Conservation (phyloP, 441 rosid genomes). For the Erodium moschatum region DNA sequence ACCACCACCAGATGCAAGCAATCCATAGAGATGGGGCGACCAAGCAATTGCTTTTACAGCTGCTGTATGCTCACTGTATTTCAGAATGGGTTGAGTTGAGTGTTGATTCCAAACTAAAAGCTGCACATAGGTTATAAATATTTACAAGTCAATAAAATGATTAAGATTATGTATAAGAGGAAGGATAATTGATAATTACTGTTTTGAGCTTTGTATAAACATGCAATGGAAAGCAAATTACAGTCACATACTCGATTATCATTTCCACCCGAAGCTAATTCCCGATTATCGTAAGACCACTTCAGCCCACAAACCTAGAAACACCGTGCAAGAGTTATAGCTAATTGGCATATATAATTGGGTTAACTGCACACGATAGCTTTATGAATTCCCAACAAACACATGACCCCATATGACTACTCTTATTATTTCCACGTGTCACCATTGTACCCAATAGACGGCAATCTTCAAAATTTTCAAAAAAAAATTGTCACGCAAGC, state of each 20-base stretch:
- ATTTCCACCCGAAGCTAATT: constrained; percentile 97
- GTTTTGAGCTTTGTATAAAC: neutral
- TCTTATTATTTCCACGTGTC: no score
- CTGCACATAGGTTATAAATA: constrained; percentile 29
- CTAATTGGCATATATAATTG: neutral
- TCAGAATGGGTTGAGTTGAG: constrained; percentile 71
- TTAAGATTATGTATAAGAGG: neutral
- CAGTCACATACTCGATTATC: constrained; percentile 64
- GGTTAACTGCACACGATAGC: no score
- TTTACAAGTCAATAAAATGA: constrained; percentile 5
- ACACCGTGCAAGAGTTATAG: neutral
- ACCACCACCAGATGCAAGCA: constrained; percentile 97
- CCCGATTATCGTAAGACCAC: constrained; percentile 96
- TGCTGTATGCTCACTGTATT: constrained; percentile 83
- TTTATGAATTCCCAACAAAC: no score
- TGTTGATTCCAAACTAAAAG: constrained; percentile 92
- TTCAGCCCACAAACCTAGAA: constrained; percentile 77
- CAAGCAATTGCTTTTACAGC: constrained; percentile 95
- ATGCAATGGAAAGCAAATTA: neutral
- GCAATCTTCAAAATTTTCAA: no score
- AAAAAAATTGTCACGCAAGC: no score
- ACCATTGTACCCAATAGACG: no score
- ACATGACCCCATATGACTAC: no score
- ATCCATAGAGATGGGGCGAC: constrained; percentile 90
- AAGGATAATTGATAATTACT: neutral